Percentiles rank a stretch among this genome's conserved stretches.
These are phyloP conservation scores for Nakazawaea populi DNA, from an alignment of 805 yeast species.

Conservation along the genomic window DNA sequence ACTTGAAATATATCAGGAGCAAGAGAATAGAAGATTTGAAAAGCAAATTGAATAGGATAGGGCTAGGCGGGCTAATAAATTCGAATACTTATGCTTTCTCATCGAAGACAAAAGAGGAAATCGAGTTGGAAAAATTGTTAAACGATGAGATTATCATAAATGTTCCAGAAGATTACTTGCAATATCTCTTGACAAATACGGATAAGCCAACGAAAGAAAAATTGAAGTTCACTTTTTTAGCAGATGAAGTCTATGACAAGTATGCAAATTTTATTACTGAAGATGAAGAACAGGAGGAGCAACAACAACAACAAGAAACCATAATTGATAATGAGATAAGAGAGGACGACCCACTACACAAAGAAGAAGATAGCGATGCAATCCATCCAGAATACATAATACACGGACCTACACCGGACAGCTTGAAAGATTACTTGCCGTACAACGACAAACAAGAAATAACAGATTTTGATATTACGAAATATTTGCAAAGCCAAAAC, in stretches of 20 bases:
- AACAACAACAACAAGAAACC: constrained; percentile 1
- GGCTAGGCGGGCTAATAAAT: neutral
- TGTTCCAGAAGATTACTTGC: constrained; percentile 8
- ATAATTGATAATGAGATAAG: neutral
- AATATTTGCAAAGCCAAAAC: constrained; percentile 1
- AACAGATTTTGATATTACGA: constrained; percentile 3
- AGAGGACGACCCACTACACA: neutral
- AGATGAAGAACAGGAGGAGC: neutral
- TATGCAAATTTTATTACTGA: neutral
- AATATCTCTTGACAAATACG: constrained; percentile 2
- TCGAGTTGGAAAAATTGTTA: constrained; percentile 11
- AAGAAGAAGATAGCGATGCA: neutral
- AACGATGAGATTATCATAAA: constrained; percentile 3
- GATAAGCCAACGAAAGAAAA: constrained; percentile 1
- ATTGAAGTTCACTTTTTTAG: constrained; percentile 5
- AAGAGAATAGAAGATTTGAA: constrained; percentile 19
- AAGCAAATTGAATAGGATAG: constrained; percentile 21
- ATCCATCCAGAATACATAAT: constrained; percentile 23
- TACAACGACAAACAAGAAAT: constrained; percentile 21
- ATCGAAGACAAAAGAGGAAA: constrained; percentile 8
- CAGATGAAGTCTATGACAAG: constrained; percentile 3
- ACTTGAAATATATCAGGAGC: constrained; percentile 18
- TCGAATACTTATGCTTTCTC: constrained; percentile 2
- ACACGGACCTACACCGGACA: constrained; percentile 29
- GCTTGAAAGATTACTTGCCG: constrained; percentile 23